Conservation (phyloP, 192 early-diverging fungal genomes). For the Nowakowskiella sp. region DNA sequence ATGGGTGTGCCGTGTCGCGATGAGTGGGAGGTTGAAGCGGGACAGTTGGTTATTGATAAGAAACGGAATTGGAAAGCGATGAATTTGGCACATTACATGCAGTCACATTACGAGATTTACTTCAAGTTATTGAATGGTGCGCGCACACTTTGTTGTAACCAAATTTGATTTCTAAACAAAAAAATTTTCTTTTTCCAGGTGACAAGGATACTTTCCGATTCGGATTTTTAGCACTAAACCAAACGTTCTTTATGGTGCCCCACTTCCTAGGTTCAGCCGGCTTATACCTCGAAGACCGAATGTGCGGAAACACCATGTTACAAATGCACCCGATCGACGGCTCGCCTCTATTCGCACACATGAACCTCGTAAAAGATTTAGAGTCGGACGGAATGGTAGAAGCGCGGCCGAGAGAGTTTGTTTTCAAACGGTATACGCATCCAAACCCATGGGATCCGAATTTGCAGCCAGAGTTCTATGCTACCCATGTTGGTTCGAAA, state of each 20-base stretch:
- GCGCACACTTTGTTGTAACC: too few species aligned
- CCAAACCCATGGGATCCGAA: background rate
- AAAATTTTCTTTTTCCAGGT: background rate
- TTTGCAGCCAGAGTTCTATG: background rate
- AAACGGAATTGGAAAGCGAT: background rate
- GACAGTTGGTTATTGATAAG: background rate
- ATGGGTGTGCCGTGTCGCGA: background rate
- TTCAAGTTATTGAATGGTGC: background rate
- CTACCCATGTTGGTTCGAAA: background rate
- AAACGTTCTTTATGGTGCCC: background rate
- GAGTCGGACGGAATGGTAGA: conserved; percentile 1
- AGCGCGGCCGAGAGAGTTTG: background rate
- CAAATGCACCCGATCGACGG: background rate
- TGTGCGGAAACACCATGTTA: background rate
- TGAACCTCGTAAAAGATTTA: background rate
- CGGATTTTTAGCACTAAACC: background rate
- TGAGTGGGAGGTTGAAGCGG: background rate
- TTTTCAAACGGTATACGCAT: background rate
- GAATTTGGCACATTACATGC: background rate
- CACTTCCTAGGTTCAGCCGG: background rate
- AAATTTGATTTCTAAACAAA: background rate
- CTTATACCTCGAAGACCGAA: background rate
- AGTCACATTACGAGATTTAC: background rate
- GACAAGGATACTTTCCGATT: background rate
- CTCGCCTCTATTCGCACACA: background rate